Evolutionary conservation across 2,329 filamentous ascomycete species (phyloP), one percentile per base, ranked within the genome.

Genomic region (Stagonosporopsis tanaceti): DNA sequence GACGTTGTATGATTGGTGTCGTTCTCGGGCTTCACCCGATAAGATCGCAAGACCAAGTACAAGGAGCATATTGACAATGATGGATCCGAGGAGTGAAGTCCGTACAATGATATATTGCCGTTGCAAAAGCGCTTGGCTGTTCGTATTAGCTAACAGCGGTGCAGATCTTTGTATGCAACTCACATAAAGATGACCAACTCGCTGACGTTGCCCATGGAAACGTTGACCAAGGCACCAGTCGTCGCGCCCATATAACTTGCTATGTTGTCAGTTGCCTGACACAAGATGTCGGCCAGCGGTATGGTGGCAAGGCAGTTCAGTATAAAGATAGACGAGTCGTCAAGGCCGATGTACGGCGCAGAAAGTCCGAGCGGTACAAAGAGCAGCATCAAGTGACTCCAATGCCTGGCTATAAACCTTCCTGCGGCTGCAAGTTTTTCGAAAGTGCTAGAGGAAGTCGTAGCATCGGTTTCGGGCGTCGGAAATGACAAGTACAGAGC

Each of bases 1-100:
- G 24, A 89, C 86, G 78, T 96, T 96, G 83, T 96, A 96, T 72
- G 85, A 87, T 73, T 96, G 93, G 70, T 93, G 89, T 83, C 74
- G 44, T 91, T 86, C 55, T 88, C 87, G 62, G 92, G 75, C 6
- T 90, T 91, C 42, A 89, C 92, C 63, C 89, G 89, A 79, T 93
- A 93, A 81, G 92, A 96, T 61, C 76, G 88, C 94, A 84, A 92
- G 93, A 50, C 91, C 92, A 81, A 95, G 81, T 47, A 96, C 91
- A 12, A 96, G 84, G 1, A 96, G 84, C 52, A 96, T 77, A 72
- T 96, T 96, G 40, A 91, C 95, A 17, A 96, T 80, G 69, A 96
- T 95, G 72, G 88, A 92, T 45, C 93, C 93, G 53, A 96, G 89
- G 22, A 96, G 81, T 0, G 92, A 96, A 0, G 92, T 95, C 74